Conservation (phyloP, 495 filamentous ascomycete species). For the Neurospora sp. region DNA sequence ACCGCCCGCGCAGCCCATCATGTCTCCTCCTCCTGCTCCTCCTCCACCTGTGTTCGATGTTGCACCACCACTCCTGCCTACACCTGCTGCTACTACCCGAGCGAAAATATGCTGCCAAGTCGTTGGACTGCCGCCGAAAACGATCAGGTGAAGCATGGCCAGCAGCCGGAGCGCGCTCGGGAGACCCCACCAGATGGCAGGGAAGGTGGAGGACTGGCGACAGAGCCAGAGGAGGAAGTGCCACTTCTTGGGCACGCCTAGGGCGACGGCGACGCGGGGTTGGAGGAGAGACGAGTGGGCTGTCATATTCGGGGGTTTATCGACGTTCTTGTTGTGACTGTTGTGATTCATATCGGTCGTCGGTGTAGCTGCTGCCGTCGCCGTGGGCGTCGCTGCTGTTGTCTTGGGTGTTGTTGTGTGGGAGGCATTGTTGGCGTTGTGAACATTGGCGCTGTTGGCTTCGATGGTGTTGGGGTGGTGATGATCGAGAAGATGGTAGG, state of each 20-base stretch:
- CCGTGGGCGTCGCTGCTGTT: slow-evolving; percentile 1
- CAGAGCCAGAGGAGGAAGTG: slow-evolving; percentile 35
- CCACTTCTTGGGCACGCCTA: slow-evolving; percentile 38
- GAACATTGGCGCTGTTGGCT: not conserved
- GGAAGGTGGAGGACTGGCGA: slow-evolving; percentile 33
- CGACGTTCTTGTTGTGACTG: not conserved
- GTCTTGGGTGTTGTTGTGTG: slow-evolving; percentile 3
- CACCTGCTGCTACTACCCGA: slow-evolving; percentile 27
- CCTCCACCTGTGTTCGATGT: slow-evolving; percentile 30
- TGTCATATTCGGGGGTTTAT: slow-evolving; percentile 41
- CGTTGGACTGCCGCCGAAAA: slow-evolving; percentile 8
- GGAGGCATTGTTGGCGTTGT: not conserved
- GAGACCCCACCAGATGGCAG: slow-evolving; percentile 34
- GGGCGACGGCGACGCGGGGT: slow-evolving; percentile 39
- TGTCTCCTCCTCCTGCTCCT: slow-evolving; percentile 38
- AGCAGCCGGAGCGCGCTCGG: slow-evolving; percentile 37
- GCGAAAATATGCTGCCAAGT: not conserved
- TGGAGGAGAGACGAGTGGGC: slow-evolving; percentile 48
- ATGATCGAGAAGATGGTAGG: not conserved
- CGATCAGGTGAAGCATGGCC: slow-evolving; percentile 22
- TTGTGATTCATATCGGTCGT: not conserved
- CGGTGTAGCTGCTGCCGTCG: not conserved
- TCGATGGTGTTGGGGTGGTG: not conserved
- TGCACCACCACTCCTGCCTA: slow-evolving; percentile 12
- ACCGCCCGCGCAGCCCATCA: not conserved